Base-by-base conservation (phyloP, 192 early-diverging fungal species). In the Linnemannia schmuckeri region DNA sequence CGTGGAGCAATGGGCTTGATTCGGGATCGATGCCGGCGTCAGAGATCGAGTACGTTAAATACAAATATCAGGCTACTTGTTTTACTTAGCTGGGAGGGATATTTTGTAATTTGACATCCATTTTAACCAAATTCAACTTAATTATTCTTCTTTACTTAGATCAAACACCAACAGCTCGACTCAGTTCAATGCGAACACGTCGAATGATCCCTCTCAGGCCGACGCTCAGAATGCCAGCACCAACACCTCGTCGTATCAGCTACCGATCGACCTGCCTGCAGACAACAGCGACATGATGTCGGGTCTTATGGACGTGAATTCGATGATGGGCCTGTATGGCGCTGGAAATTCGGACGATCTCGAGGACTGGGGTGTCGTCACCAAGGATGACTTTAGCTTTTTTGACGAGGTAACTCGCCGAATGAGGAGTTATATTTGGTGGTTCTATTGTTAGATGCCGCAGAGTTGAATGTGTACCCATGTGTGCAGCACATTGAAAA, bases 371-470 rank as follows among this genome's bases (percentile, higher is more conserved):
- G 83, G 47, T 20, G 85, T 78, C 47, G 76, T 87, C 15, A 87
- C 85, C 4, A 81, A 87, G 38, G 85, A 81, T 47, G 85, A 87
- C 66, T 87, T 87, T 33, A 87, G 80, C 38, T 87, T 81, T 76
- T 87, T 87, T 78, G 85, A 87, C 37, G 70, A 74, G 79, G 84
- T 86, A 68, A 66, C 30, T 33, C 6, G 9, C n/a, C 22, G n/a
- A 6, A 18, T 4, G 10, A 7, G 38, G 4, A 1, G 13, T 12
- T 72, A 15, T 54, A 27, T 74, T 46, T 74, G 73, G 10, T 6
- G 33, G 7, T 70, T 6, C 1, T 70, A 13, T 40, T 70, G 12
- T 69, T 69, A 13, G 22, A 30, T 33, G 6, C 17, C 22, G 6
- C 66, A 17, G 27, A 24, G 27, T 3, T 17, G 13, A 3, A 46